Evolutionary conservation across 2,329 filamentous ascomycete genomes (phyloP).

Genomic region (Hirsutella rhossiliensis): DNA sequence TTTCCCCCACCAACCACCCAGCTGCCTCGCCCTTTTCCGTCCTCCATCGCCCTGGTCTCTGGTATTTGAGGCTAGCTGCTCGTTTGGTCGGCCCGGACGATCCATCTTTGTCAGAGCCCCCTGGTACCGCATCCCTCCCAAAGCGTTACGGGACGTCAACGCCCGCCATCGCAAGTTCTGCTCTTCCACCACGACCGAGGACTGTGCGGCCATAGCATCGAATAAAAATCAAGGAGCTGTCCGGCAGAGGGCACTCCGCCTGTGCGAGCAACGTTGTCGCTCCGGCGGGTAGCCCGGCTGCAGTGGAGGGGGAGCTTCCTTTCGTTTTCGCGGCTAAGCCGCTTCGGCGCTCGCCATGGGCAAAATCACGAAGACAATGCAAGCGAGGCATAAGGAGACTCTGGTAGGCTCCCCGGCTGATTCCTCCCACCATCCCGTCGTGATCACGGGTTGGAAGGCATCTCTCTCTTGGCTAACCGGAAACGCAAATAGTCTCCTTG

Average conservation of each 20-base stretch:
- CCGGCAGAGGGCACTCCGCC: constrained; percentile 19
- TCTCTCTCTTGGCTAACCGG: not conserved
- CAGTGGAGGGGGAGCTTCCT: constrained; percentile 46
- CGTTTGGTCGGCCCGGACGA: not conserved
- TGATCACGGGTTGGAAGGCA: not conserved
- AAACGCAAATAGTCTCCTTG: constrained; percentile 59
- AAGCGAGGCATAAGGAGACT: constrained; percentile 55
- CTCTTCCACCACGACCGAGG: not conserved
- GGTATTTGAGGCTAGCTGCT: too few relatives aligned
- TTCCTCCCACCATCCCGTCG: not conserved
- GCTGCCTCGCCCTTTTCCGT: too few relatives aligned
- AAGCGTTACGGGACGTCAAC: not conserved
- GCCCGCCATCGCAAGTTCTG: not conserved
- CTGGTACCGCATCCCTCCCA: not conserved
- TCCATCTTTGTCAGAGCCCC: not conserved
- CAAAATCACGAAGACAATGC: constrained; percentile 56
- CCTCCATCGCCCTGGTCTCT: too few relatives aligned
- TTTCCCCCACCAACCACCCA: not conserved
- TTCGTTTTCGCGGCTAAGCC: constrained; percentile 43
- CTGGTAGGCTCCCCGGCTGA: constrained; percentile 34
- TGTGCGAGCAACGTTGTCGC: constrained; percentile 25
- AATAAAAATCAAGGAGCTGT: constrained; percentile 13
- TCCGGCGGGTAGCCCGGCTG: constrained; percentile 25
- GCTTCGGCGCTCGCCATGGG: constrained; percentile 49
- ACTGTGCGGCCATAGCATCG: not conserved